These are phyloP conservation scores for Chytriomyces confervae DNA, from an alignment of 192 early-diverging fungal species.

Conservation along the genomic window DNA sequence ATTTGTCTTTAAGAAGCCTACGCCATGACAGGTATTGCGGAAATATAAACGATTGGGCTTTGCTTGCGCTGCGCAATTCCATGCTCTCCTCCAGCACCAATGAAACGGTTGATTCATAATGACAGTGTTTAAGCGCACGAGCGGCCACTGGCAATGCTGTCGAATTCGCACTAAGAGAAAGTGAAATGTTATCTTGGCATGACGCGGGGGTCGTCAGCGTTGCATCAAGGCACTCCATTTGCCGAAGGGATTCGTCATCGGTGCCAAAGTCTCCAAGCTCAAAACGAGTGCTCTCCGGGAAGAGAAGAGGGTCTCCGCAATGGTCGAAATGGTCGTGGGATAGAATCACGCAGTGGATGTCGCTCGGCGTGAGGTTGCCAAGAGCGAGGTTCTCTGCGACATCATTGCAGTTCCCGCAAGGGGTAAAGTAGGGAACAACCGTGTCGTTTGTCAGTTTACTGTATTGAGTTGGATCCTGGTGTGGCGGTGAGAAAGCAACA, in stretches of 20 bases:
- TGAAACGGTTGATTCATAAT: too few relatives aligned
- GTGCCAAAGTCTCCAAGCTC: slow-evolving; percentile 11
- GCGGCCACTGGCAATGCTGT: too few relatives aligned
- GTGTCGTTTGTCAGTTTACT: not conserved
- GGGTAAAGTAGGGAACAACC: slow-evolving; percentile 2
- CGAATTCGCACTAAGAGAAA: too few relatives aligned
- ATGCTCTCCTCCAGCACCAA: too few relatives aligned
- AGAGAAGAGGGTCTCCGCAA: not conserved
- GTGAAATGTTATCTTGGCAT: too few relatives aligned
- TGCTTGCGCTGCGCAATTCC: not conserved
- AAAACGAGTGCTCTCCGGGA: not conserved
- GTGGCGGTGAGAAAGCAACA: not conserved
- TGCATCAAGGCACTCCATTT: too few relatives aligned
- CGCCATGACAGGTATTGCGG: not conserved
- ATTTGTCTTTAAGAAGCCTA: not conserved
- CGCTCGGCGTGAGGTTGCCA: not conserved
- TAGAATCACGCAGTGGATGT: slow-evolving; percentile 16
- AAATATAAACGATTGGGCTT: not conserved
- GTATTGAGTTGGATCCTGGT: not conserved
- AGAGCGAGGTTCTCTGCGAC: slow-evolving; percentile 2
- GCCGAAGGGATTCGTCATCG: not conserved
- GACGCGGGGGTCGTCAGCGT: too few relatives aligned
- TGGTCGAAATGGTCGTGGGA: slow-evolving; percentile 23
- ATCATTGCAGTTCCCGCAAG: not conserved
- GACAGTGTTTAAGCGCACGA: too few relatives aligned